These are phyloP conservation scores for Fraxinus platypoda DNA, from an alignment of 305 asterid species.

Conservation along the genomic window DNA sequence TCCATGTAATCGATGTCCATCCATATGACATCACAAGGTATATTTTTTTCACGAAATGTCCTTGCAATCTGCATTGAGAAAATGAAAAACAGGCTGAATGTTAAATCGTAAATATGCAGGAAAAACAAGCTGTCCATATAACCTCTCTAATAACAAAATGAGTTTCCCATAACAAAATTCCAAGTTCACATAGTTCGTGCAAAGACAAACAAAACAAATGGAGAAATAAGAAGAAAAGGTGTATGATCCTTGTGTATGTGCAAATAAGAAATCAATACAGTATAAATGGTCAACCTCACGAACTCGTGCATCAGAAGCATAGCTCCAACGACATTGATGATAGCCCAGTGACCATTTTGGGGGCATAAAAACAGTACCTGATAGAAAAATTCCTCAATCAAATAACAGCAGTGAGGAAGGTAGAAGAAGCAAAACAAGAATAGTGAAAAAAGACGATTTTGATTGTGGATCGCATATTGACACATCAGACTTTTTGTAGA, in stretches of 20 bases:
- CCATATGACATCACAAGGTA: conserved; percentile 99
- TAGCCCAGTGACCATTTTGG: conserved; percentile 98
- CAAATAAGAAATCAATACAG: conserved; percentile 13
- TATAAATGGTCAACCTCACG: conserved; percentile 58
- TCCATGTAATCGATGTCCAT: conserved; percentile 99
- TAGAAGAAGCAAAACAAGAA: background rate
- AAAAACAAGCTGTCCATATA: background rate
- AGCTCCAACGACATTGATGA: conserved; percentile 99
- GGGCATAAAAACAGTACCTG: conserved; percentile 95
- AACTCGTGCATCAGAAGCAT: conserved; percentile 76
- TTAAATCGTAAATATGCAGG: background rate
- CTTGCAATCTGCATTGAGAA: conserved; percentile 63
- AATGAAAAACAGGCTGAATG: conserved; percentile 5
- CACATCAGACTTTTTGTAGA: background rate
- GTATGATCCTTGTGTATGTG: background rate
- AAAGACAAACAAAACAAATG: conserved; percentile 1
- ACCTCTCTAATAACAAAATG: background rate
- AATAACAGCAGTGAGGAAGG: background rate
- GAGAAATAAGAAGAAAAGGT: background rate
- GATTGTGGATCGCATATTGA: background rate
- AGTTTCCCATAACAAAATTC: conserved; percentile 15
- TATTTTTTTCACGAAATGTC: conserved; percentile 79
- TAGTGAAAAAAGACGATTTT: background rate
- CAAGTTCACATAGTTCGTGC: background rate
- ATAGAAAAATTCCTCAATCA: conserved; percentile 25